Evolutionary conservation across 495 filamentous ascomycete species (phyloP).

Genomic region (Aspergillus asperescens): DNA sequence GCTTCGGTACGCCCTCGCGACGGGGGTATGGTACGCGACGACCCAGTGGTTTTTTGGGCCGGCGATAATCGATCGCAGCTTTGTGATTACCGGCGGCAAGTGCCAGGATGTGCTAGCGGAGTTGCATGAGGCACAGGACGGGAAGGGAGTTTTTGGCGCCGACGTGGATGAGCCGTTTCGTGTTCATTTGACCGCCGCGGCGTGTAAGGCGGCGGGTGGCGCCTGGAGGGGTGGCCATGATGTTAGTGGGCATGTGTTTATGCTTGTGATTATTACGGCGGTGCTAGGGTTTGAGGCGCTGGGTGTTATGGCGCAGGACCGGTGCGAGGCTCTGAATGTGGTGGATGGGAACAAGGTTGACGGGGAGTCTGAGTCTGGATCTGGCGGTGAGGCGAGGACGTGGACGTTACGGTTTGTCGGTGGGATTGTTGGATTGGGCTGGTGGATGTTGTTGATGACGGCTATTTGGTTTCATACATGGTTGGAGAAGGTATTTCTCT

Average conservation of each 20-base stretch:
- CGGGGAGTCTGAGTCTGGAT: slow-evolving; percentile 1
- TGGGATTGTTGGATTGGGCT: slow-evolving; percentile 53
- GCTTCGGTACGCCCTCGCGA: slow-evolving; percentile 65
- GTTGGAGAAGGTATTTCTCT: slow-evolving; percentile 79
- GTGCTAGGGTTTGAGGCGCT: slow-evolving; percentile 76
- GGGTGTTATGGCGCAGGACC: slow-evolving; percentile 48
- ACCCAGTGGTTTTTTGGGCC: slow-evolving; percentile 98
- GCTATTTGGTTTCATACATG: slow-evolving; percentile 97
- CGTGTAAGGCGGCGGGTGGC: slow-evolving; percentile 78
- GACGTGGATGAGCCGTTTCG: slow-evolving; percentile 19
- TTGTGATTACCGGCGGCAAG: slow-evolving; percentile 72
- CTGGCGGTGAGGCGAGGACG: slow-evolving; percentile 28
- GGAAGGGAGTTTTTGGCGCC: slow-evolving; percentile 28
- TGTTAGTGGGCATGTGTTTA: slow-evolving; percentile 90
- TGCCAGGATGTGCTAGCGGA: slow-evolving; percentile 48
- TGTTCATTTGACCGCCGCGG: slow-evolving; percentile 55
- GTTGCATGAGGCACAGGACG: slow-evolving; percentile 23
- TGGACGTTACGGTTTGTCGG: slow-evolving; percentile 48
- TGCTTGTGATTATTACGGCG: slow-evolving; percentile 76
- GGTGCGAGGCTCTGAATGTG: slow-evolving; percentile 44
- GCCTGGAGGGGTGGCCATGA: slow-evolving; percentile 87
- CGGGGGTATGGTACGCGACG: slow-evolving; percentile 66
- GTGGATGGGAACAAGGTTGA: slow-evolving; percentile 39
- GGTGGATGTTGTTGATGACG: slow-evolving; percentile 98
- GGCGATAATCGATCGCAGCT: slow-evolving; percentile 79